Evolutionary conservation across 116 monocot species (phyloP).

Genomic region (Iris pallida): DNA sequence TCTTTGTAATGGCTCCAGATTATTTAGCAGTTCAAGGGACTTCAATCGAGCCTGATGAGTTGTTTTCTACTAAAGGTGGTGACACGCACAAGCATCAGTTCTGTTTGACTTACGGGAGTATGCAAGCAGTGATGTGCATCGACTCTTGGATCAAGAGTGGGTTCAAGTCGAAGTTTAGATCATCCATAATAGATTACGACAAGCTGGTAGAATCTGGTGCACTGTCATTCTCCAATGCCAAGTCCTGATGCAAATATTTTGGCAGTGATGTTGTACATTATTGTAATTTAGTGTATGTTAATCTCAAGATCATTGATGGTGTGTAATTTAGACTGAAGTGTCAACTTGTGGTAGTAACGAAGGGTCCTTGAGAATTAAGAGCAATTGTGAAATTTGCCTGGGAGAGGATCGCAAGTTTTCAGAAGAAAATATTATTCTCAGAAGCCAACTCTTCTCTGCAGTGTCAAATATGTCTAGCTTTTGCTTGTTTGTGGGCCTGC

Average conservation of each 20-base stretch:
- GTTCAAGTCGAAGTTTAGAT: slow-evolving; percentile 52
- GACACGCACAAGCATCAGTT: slow-evolving; percentile 45
- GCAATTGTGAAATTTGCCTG: too few relatives aligned
- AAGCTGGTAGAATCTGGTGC: slow-evolving; percentile 33
- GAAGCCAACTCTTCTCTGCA: too few relatives aligned
- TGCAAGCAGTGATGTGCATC: slow-evolving; percentile 62
- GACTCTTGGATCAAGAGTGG: slow-evolving; percentile 63
- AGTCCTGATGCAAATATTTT: slow-evolving; percentile 7
- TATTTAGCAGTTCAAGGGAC: slow-evolving; percentile 78
- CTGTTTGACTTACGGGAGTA: slow-evolving; percentile 46
- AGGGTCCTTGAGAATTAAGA: too few relatives aligned
- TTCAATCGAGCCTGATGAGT: slow-evolving; percentile 58
- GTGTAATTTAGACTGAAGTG: too few relatives aligned
- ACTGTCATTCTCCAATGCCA: background rate
- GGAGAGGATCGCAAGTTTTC: too few relatives aligned
- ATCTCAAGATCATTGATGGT: too few relatives aligned
- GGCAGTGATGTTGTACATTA: background rate
- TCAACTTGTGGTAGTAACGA: too few relatives aligned
- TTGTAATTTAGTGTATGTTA: background rate
- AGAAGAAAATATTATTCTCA: too few relatives aligned
- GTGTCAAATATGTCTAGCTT: too few relatives aligned
- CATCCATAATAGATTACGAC: slow-evolving; percentile 53
- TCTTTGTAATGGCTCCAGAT: slow-evolving; percentile 83
- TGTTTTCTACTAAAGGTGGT: slow-evolving; percentile 65
- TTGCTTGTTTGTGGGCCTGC: too few relatives aligned